phyloP scores from a whole-genome alignment of 2,329 filamentous ascomycete genomes.

The Talaromyces sp. region DNA sequence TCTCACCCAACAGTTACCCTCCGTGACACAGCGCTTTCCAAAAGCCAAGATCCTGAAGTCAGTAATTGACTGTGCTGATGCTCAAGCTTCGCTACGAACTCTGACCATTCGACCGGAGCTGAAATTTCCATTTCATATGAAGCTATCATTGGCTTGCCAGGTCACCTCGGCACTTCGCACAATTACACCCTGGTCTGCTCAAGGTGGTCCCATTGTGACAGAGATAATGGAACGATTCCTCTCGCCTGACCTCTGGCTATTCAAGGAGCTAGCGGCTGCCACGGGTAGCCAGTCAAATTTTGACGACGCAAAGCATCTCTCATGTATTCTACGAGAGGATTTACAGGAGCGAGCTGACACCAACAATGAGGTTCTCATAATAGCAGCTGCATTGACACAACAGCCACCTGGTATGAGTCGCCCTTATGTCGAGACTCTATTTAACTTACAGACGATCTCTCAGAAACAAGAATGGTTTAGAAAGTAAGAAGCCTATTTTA shows the following conservation, averaged over 20 bases:
- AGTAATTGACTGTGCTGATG: conserved; percentile 15
- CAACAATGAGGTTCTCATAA: conserved; percentile 21
- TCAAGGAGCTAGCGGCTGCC: conserved; percentile 22
- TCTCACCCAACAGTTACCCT: conserved; percentile 22
- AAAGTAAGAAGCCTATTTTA: conserved; percentile 3
- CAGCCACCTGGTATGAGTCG: conserved; percentile 1
- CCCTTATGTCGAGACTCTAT: conserved; percentile 21
- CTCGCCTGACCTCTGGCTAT: conserved; percentile 23
- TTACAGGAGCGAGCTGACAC: conserved; percentile 14
- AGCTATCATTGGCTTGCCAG: conserved; percentile 26
- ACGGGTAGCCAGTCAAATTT: conserved; percentile 22
- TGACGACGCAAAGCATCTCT: conserved; percentile 22
- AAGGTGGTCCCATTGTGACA: conserved; percentile 14
- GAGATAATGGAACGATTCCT: conserved; percentile 20
- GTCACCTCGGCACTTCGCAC: conserved; percentile 26
- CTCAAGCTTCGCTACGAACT: conserved; percentile 27
- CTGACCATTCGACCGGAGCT: conserved; percentile 21
- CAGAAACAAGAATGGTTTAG: conserved; percentile 23
- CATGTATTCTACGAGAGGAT: conserved; percentile 26
- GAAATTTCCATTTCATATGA: conserved; percentile 22
- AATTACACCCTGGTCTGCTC: conserved; percentile 23
- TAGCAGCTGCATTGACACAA: conserved; percentile 20
- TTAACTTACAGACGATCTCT: conserved; percentile 8
- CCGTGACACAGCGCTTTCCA: conserved; percentile 18
- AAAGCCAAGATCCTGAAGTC: conserved; percentile 12